A percentile compares a stretch with the other conserved stretches of the same genome.
Conservation (phyloP, 2,329 filamentous ascomycete species). For the Aspergillus pseudoviridinutans region DNA sequence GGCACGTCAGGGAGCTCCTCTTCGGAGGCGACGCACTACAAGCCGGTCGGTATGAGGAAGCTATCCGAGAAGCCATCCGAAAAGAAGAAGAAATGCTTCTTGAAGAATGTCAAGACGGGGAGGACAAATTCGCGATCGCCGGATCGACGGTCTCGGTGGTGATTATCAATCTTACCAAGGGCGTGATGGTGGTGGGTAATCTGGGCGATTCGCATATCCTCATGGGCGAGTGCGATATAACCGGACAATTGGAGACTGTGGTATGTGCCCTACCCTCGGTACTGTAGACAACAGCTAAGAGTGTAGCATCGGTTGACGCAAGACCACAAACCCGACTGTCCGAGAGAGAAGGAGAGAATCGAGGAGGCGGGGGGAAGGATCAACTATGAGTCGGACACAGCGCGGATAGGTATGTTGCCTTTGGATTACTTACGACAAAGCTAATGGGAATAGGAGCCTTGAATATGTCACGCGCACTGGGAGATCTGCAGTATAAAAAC, state of each 20-base stretch:
- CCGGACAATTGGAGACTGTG: not conserved
- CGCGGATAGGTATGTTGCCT: constrained; percentile 1
- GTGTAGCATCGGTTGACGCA: constrained; percentile 3
- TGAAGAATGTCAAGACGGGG: constrained; percentile 1
- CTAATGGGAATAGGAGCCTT: constrained; percentile 1
- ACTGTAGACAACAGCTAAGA: not conserved
- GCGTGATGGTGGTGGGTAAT: constrained; percentile 7
- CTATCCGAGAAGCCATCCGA: constrained; percentile 1
- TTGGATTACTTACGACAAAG: not conserved
- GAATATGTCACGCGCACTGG: constrained; percentile 11
- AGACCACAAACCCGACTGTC: constrained; percentile 3
- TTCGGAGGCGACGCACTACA: not conserved
- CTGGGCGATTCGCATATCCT: constrained; percentile 7
- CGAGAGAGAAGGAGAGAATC: constrained; percentile 4
- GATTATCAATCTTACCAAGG: constrained; percentile 2
- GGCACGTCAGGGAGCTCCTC: not conserved
- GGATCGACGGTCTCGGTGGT: constrained; percentile 5
- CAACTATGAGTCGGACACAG: not conserved
- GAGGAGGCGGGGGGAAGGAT: constrained; percentile 5
- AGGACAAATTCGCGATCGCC: constrained; percentile 1
- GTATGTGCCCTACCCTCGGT: not conserved
- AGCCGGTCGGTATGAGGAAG: constrained; percentile 1
- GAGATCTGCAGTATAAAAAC: constrained; percentile 8
- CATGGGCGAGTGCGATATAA: not conserved
- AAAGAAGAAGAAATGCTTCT: constrained; percentile 3